Base-by-base conservation (phyloP, 179 eudicot species). In the Spergularia azorica region DNA sequence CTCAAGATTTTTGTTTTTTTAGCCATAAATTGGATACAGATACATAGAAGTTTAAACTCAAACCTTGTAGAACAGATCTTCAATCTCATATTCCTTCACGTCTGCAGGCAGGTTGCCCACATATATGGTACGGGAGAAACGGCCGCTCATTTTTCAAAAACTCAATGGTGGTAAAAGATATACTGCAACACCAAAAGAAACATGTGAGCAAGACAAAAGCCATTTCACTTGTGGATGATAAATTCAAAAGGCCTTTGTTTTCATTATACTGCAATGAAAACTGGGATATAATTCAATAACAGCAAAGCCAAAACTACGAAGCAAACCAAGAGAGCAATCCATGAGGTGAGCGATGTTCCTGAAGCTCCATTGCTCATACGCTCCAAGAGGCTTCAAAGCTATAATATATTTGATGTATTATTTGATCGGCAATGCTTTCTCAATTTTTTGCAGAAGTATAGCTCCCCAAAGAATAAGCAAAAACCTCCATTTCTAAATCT, bases 271-370 rank as follows among this genome's bases (percentile, higher is more conserved):
- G 82, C 79, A 78, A 69, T 43, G 48, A 43, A 43, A 4, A 43
- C 3, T 43, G 0, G 48, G 8, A 43, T 43, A 43, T 7, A 43
- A 43, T 4, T 43, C 54, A 88, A 85, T 38, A 72, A 81, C 76
- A 67, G 65, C 77, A 83, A 82, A 84, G 78, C 83, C 80, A 87
- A 87, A 86, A 78, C 86, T 76, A 89, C 84, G 88, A 87, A 85
- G 90, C 95, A 91, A 92, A 92, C 97, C 96, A 95, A 88, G 85
- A 89, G 89, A 92, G 95, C 97, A 92, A 88, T 93, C 93, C 95
- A 85, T 74, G 87, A 83, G 84, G 86, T 89, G 89, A 91, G 97
- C 88, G 73, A 87, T 90, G 90, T 92, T 89, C 94, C 95, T 83
- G 86, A 94, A 90, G 92, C 92, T 91, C 94, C 94, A 84, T 84